Base-by-base conservation (phyloP, 257 asterid species). In the Buddleja alternifolia region DNA sequence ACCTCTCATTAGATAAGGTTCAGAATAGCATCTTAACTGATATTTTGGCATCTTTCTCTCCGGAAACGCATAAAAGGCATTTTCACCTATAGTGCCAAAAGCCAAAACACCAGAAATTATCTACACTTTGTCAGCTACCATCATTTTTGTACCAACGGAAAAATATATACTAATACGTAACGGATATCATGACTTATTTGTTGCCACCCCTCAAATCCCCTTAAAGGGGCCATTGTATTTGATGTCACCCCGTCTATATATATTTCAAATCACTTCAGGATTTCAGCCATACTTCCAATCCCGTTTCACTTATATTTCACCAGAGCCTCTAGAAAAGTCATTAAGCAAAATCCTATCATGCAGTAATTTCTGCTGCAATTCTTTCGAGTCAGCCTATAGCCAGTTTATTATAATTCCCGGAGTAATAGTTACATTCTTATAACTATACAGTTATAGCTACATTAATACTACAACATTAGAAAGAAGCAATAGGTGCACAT, bases 51-150 rank as follows among this genome's bases (percentile, higher is more conserved):
- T 37, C 72, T 45, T 63, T 62, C 68, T 32, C 62, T 42, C 23
- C 41, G 29, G 23, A 36, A 54, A 50, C 36, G 46, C 60, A 15
- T 23, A 51, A 12, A 42, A 56, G 46, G 69, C 73, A 69, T 66
- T 66, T 52, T 45, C 71, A 77, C 78, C 62, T 21, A 56, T 37
- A 66, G 53, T 23, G 42, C 60, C 48, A 59, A 60, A 58, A 65
- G n/a, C 63, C 53, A 40, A 57, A 60, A 42, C 56, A 71, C 74
- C 67, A 61, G 63, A 72, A 46, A 23, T 62, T 41, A 53, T 37
- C 54, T 55, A 5, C 69, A 60, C n/a, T 20, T 10, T 37, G 21
- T 37, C 41, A 45, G 51, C 59, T 19, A 67, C 20, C 17, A 14
- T 63, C 21, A 21, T 77, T 58, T 16, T 14, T 11, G 37, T 29